phyloP scores from a whole-genome alignment of 768 basidiomycete genomes.

The Pulveroboletus ravenelii region DNA sequence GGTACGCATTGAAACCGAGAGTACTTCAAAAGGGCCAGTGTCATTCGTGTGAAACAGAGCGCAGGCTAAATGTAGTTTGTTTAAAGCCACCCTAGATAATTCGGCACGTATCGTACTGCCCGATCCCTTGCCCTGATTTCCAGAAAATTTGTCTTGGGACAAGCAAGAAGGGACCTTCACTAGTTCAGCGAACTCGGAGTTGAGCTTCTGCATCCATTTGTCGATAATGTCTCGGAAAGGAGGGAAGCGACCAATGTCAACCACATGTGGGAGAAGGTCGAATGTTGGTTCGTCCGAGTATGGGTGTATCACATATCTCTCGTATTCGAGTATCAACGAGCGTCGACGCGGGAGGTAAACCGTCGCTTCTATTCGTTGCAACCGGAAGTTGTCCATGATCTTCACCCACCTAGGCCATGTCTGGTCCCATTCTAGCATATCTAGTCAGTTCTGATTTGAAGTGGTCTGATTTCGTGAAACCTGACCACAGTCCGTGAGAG shows the following conservation, averaged over 20 bases:
- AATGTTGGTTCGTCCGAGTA: not conserved
- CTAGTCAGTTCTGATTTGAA: not conserved
- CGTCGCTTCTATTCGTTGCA: constrained; percentile 1
- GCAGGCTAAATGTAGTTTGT: constrained; percentile 9
- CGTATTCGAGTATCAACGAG: constrained; percentile 5
- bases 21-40: not conserved
- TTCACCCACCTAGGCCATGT: constrained; percentile 3
- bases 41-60: constrained; percentile 5
- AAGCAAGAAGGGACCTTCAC: constrained; percentile 8
- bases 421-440: constrained; percentile 8
- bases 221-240: constrained; percentile 9
- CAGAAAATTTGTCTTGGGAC: not conserved
- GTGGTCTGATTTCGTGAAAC: too few species aligned
- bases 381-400: constrained; percentile 3
- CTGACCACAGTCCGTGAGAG: too few species aligned
- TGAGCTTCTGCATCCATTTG: constrained; percentile 8
- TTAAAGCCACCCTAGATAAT: not conserved
- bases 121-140: not conserved
- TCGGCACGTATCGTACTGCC: not conserved
- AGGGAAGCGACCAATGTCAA: constrained; percentile 10
- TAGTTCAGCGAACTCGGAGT: constrained; percentile 3
- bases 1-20: not conserved
- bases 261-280: constrained; percentile 14
- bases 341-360: constrained; percentile 6
- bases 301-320: constrained; percentile 6